Percentiles rank a stretch among this genome's conserved stretches.
These are phyloP conservation scores for Punica granatum DNA, from an alignment of 345 rosid species.

Conservation along the genomic window DNA sequence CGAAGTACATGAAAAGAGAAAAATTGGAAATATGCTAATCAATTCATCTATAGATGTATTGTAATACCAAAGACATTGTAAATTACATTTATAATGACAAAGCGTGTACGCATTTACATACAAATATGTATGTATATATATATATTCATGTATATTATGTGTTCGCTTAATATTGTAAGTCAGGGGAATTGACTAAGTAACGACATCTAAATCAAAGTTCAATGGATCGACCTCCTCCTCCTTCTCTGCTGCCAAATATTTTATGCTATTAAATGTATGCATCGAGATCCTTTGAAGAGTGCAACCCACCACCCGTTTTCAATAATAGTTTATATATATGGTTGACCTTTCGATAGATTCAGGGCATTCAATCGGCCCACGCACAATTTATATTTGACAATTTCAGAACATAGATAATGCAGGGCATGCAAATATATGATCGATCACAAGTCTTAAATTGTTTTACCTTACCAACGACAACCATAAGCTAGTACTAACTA, in stretches of 20 bases:
- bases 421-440: too few relatives aligned
- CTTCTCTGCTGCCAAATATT: not conserved
- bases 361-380: not conserved
- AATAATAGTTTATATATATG: not conserved
- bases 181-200: not conserved
- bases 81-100: too few relatives aligned
- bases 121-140: too few relatives aligned
- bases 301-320: not conserved
- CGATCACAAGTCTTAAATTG: too few relatives aligned
- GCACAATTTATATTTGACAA: not conserved
- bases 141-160: not conserved
- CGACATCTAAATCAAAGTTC: not conserved
- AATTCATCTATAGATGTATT: too few relatives aligned
- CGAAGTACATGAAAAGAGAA: too few relatives aligned
- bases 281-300: not conserved
- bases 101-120: too few relatives aligned
- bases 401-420: not conserved
- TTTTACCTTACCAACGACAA: too few relatives aligned
- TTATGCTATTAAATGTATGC: not conserved
- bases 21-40: too few relatives aligned
- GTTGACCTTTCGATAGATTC: not conserved
- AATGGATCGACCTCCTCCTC: not conserved
- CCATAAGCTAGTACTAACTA: too few relatives aligned
- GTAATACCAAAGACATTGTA: too few relatives aligned
- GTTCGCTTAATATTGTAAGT: not conserved